Evolutionary conservation across 2,329 filamentous ascomycete genomes (phyloP), one percentile per base, ranked within the genome.

Genomic region (Talaromyces sp.): DNA sequence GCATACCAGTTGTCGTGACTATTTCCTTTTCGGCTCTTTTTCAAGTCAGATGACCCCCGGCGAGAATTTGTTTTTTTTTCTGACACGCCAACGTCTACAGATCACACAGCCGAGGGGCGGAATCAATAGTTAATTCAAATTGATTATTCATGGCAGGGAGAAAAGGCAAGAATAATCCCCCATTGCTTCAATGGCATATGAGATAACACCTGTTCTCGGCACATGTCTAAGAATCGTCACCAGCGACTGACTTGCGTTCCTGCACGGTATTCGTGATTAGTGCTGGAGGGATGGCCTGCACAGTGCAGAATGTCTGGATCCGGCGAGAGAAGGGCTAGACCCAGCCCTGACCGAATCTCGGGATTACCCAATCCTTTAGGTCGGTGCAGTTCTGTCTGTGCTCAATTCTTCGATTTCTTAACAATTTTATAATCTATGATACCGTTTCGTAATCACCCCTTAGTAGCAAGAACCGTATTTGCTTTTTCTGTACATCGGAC

Each of bases 31-130:
- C 25, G 23, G 46, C n/a, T 50, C 25, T 28, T 50, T 50, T 50
- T 50, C 46, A 50, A 31, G 46, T 50, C 46, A 50, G 46, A 50
- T 50, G 46, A 50, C 14, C 46, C 9, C 3, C 11, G 44, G 25
- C 14, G 12, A 50, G 46, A 50, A 50, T 50, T 50, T 50, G 46
- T 50, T 50, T 50, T 50, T 50, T 50, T 50, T 50, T 50, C 46
- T 11, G 16, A 31, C 46, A n/a, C 46, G 14, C 11, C 46, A 50
- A 50, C 23, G 28, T 9, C n/a, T 3, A 28, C 46, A 2, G 23
- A 23, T 28, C 23, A 31, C 46, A 12, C 7, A n/a, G 23, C 25
- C 46, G 23, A 50, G 46, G 25, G 25, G 25, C 46, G 46, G 23
- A 28, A 50, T n/a, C 11, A 14, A n/a, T 11, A 11, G n/a, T n/a